These are phyloP conservation scores for Diplodia scrobiculata DNA, from an alignment of 2,329 filamentous ascomycete species.

Conservation along the genomic window DNA sequence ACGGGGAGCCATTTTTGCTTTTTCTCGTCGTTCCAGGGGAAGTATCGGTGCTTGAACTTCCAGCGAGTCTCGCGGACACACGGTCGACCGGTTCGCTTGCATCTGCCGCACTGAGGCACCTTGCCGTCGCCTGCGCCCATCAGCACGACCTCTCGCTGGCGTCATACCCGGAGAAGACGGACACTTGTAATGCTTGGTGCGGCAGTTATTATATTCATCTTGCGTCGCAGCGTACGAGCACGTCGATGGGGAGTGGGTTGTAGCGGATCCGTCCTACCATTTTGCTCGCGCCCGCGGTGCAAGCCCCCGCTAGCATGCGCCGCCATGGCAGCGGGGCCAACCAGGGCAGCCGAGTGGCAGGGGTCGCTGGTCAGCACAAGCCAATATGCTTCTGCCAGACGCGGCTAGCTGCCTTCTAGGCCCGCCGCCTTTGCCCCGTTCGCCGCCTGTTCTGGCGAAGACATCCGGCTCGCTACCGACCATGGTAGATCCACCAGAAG, in stretches of 20 bases:
- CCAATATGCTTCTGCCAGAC: neutral
- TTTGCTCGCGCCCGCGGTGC: slow-evolving; percentile 15
- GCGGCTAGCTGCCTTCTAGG: neutral
- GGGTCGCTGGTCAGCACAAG: neutral
- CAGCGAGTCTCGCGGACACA: slow-evolving; percentile 2
- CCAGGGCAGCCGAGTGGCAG: slow-evolving; percentile 4
- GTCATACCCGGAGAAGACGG: neutral
- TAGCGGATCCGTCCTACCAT: slow-evolving; percentile 1
- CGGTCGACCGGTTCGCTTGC: slow-evolving; percentile 4
- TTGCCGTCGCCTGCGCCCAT: slow-evolving; percentile 12
- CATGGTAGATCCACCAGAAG: neutral
- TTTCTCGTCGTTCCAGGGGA: neutral
- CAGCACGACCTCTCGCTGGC: neutral
- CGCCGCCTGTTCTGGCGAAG: neutral
- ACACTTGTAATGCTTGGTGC: slow-evolving; percentile 9
- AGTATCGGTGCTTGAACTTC: slow-evolving; percentile 1
- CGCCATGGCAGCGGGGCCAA: neutral
- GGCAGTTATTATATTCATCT: slow-evolving; percentile 6
- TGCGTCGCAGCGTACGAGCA: neutral
- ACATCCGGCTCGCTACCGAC: neutral
- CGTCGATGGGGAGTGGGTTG: neutral
- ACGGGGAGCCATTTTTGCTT: slow-evolving; percentile 14
- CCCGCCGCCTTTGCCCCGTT: neutral
- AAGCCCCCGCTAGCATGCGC: slow-evolving; percentile 11
- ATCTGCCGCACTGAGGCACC: slow-evolving; percentile 20